These are phyloP conservation scores for Typha latifolia DNA, from an alignment of 176 grass and related monocot genomes.

Conservation along the genomic window DNA sequence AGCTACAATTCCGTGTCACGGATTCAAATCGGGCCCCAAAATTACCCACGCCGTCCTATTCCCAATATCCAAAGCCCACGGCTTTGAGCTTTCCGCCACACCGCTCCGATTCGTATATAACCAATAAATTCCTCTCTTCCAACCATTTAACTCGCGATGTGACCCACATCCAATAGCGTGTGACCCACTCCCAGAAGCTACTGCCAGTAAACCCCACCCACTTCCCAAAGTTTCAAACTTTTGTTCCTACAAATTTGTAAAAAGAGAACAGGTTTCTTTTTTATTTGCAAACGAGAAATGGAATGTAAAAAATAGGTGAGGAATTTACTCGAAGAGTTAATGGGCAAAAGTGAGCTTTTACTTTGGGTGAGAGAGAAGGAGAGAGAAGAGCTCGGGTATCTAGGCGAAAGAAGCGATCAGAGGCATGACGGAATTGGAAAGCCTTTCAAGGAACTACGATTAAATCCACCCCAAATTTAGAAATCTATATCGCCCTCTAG, in stretches of 20 bases:
- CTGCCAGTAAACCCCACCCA: conserved; percentile 1
- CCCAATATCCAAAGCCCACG: not conserved
- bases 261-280: not conserved
- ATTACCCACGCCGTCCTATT: not conserved
- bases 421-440: conserved; percentile 8
- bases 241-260: not conserved
- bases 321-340: not conserved
- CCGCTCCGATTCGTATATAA: not conserved
- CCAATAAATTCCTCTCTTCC: not conserved
- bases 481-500: not conserved
- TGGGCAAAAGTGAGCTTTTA: not conserved
- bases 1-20: not conserved
- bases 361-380: not conserved
- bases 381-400: not conserved
- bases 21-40: not conserved
- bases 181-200: conserved; percentile 12
- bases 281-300: too few relatives aligned
- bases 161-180: not conserved
- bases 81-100: not conserved
- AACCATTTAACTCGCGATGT: not conserved
- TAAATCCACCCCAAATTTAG: conserved; percentile 2
- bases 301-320: not conserved
- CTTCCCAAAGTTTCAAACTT: not conserved
- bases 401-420: conserved; percentile 4
- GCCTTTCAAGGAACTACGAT: not conserved